phyloP scores from a whole-genome alignment of 208 protist species.

The Crithidia fasciculata region DNA sequence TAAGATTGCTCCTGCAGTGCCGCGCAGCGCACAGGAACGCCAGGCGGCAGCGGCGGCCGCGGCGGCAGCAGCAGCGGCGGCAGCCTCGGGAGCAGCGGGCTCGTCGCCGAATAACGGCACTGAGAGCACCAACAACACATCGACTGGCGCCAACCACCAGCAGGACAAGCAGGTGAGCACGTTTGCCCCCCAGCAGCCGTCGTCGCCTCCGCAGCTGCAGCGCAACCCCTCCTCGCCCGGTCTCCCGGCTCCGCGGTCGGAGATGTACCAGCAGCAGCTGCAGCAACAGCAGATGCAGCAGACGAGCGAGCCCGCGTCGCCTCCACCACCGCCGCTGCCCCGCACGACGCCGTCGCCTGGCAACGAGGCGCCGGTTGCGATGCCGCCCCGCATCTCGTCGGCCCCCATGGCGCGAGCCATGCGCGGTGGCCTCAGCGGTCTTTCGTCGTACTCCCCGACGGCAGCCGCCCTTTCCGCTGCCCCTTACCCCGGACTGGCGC shows the following conservation, averaged over 20 bases:
- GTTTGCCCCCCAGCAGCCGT: not conserved
- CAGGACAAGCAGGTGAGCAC: not conserved
- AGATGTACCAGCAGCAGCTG: conserved; percentile 15
- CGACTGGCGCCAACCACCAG: not conserved
- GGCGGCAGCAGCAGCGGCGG: conserved; percentile 18
- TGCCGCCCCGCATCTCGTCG: conserved; percentile 35
- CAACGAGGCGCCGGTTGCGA: conserved; percentile 9
- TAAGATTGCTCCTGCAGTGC: conserved; percentile 32
- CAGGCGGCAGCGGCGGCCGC: conserved; percentile 23
- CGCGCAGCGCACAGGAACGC: conserved; percentile 37
- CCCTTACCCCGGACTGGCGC: conserved; percentile 15
- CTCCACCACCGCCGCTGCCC: not conserved
- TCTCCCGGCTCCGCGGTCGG: conserved; percentile 30
- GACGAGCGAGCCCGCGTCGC: conserved; percentile 2
- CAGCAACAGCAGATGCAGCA: conserved; percentile 14
- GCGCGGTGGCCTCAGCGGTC: not conserved
- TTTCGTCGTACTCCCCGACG: conserved; percentile 14
- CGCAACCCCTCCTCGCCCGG: conserved; percentile 23
- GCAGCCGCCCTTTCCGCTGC: not conserved
- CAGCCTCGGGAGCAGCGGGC: conserved; percentile 14
- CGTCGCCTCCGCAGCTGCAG: conserved; percentile 9
- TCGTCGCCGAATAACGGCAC: conserved; percentile 14
- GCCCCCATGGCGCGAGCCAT: conserved; percentile 32
- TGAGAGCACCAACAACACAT: not conserved
- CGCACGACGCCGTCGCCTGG: not conserved